Evolutionary conservation across 2,329 filamentous ascomycete species (phyloP).

Genomic region (Gremmenia infestans): DNA sequence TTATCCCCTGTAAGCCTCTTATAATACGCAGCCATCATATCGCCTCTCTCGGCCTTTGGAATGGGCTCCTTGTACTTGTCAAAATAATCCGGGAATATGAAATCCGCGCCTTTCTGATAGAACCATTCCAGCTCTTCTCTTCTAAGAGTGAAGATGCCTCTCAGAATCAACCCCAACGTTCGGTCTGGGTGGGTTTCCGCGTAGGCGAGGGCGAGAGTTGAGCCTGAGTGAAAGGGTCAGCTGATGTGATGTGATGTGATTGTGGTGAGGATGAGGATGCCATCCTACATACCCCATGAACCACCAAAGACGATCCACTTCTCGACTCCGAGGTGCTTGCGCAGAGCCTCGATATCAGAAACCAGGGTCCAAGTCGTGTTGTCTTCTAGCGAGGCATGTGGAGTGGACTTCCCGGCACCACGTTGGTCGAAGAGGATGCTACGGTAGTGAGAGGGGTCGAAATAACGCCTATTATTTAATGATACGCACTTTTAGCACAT

Average conservation of each 20-base stretch:
- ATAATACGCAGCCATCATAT: conserved; percentile 36
- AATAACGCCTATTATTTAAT: conserved; percentile 37
- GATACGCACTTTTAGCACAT: not conserved
- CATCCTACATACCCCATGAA: conserved; percentile 34
- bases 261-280: too few species aligned
- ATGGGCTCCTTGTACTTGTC: conserved; percentile 35
- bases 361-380: conserved; percentile 43
- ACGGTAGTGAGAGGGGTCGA: conserved; percentile 40
- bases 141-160: conserved; percentile 38
- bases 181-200: conserved; percentile 37
- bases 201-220: conserved; percentile 40
- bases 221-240: conserved; percentile 19
- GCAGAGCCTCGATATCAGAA: conserved; percentile 40
- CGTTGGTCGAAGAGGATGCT: conserved; percentile 44
- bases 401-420: conserved; percentile 40
- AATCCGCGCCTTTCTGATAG: conserved; percentile 28
- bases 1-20: conserved; percentile 33
- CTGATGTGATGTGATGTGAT: too few species aligned
- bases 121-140: conserved; percentile 36
- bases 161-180: conserved; percentile 36
- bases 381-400: conserved; percentile 36
- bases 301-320: conserved; percentile 46
- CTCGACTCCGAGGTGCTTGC: conserved; percentile 36
- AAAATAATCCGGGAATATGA: conserved; percentile 36
- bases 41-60: conserved; percentile 34